These are phyloP conservation scores for Astragalus membranaceus DNA, from an alignment of 306 rosid genomes.

Conservation along the genomic window DNA sequence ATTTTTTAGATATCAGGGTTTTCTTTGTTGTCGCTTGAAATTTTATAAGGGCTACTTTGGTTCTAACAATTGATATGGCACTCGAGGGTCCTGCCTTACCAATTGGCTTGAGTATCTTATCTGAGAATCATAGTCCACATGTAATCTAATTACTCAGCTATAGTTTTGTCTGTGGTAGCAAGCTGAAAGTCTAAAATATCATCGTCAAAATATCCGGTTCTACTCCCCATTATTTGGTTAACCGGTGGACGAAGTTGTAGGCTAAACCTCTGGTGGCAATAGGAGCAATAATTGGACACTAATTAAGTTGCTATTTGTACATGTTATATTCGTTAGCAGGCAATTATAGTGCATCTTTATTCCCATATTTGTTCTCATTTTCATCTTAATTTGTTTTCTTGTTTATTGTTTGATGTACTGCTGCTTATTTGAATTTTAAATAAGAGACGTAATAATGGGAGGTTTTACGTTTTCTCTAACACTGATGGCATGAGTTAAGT, in stretches of 20 bases:
- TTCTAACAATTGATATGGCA: constrained; percentile 16
- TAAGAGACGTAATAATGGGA: neutral
- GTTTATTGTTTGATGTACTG: neutral
- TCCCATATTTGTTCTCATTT: neutral
- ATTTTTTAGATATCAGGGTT: constrained; percentile 8
- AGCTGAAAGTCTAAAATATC: neutral
- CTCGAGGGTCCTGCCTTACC: neutral
- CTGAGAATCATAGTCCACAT: constrained; percentile 12
- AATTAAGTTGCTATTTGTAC: constrained; percentile 24
- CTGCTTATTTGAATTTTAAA: neutral
- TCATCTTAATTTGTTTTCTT: neutral
- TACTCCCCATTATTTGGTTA: neutral
- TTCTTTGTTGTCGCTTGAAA: neutral
- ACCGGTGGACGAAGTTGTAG: neutral
- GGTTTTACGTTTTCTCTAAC: neutral
- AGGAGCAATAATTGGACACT: constrained; percentile 1
- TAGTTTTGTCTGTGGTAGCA: neutral
- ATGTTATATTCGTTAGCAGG: constrained; percentile 15
- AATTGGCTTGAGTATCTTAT: neutral
- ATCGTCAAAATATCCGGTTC: neutral
- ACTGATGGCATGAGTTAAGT: no score
- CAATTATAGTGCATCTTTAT: neutral
- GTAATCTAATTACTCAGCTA: neutral
- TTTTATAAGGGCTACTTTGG: constrained; percentile 6
- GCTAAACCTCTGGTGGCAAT: constrained; percentile 7